Evolutionary conservation across 2,329 filamentous ascomycete species (phyloP).

Genomic region (Beauveria scarabaeidicola): DNA sequence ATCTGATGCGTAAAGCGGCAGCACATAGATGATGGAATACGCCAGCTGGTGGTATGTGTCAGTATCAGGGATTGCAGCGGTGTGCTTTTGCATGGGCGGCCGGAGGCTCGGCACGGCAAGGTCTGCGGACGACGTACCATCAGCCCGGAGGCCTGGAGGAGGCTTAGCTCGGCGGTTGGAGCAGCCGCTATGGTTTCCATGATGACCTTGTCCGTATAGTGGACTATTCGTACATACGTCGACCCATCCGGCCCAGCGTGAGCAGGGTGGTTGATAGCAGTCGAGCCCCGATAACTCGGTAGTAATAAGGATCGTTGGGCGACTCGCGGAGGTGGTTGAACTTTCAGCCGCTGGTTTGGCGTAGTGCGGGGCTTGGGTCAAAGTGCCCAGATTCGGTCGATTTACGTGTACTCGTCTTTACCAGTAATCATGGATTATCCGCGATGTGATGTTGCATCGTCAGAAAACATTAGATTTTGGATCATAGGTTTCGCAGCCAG

Average conservation of each 20-base stretch:
- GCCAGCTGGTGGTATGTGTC: slow-evolving; percentile 43
- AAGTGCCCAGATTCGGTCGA: not conserved
- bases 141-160: slow-evolving; percentile 20
- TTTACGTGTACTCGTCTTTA: too few species aligned
- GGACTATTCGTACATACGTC: too few species aligned
- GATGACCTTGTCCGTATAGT: not conserved
- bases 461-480: not conserved
- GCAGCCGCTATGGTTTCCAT: not conserved
- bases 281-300: too few species aligned
- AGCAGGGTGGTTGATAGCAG: not conserved
- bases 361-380: not conserved
- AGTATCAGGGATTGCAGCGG: not conserved
- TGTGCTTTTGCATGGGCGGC: not conserved
- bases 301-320: too few species aligned
- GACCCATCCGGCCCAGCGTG: not conserved
- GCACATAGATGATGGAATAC: slow-evolving; percentile 84
- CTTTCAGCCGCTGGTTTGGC: not conserved
- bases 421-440: not conserved
- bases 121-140: slow-evolving; percentile 16
- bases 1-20: slow-evolving; percentile 78
- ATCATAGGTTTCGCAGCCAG: not conserved
- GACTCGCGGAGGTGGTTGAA: not conserved
- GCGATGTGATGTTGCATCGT: not conserved
- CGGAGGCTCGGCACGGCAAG: not conserved
- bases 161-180: slow-evolving; percentile 12